Evolutionary conservation across 2,329 filamentous ascomycete species (phyloP).

Genomic region (Hypomyces rosellus): DNA sequence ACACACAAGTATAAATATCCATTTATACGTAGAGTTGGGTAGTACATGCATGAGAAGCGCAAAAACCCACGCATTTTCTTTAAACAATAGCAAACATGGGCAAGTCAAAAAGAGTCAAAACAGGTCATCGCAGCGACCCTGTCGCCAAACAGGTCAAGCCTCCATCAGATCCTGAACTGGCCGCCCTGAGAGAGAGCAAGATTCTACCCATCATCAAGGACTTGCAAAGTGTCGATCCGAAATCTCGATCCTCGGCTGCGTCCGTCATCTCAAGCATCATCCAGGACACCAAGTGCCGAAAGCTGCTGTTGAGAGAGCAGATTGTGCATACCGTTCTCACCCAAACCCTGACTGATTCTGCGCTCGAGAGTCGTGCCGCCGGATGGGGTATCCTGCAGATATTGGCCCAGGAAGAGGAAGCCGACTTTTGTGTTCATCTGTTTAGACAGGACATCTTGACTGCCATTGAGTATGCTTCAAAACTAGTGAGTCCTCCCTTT

Average conservation of each 20-base stretch:
- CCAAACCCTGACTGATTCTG: constrained; percentile 58
- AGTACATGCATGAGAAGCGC: neutral
- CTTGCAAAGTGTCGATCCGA: constrained; percentile 52
- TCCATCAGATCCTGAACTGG: constrained; percentile 56
- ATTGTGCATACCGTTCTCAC: constrained; percentile 57
- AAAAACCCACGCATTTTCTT: neutral
- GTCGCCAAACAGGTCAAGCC: constrained; percentile 53
- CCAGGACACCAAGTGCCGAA: constrained; percentile 55
- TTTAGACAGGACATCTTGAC: constrained; percentile 56
- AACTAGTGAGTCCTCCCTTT: constrained; percentile 36
- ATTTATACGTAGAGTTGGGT: neutral
- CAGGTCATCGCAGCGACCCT: constrained; percentile 47
- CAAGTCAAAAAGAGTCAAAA: constrained; percentile 52
- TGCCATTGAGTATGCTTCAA: constrained; percentile 51
- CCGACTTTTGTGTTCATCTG: constrained; percentile 60
- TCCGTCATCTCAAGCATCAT: constrained; percentile 56
- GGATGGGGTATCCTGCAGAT: constrained; percentile 62
- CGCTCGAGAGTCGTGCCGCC: constrained; percentile 56
- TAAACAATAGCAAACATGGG: constrained; percentile 38
- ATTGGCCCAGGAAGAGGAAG: constrained; percentile 56
- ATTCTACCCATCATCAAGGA: constrained; percentile 58
- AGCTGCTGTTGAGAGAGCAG: constrained; percentile 59
- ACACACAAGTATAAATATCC: no score
- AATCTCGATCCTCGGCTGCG: constrained; percentile 53
- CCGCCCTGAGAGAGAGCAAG: constrained; percentile 55